Evolutionary conservation across 2,329 filamentous ascomycete species (phyloP), one percentile per base, ranked within the genome.

Genomic region (Macroventuria anomochaeta): DNA sequence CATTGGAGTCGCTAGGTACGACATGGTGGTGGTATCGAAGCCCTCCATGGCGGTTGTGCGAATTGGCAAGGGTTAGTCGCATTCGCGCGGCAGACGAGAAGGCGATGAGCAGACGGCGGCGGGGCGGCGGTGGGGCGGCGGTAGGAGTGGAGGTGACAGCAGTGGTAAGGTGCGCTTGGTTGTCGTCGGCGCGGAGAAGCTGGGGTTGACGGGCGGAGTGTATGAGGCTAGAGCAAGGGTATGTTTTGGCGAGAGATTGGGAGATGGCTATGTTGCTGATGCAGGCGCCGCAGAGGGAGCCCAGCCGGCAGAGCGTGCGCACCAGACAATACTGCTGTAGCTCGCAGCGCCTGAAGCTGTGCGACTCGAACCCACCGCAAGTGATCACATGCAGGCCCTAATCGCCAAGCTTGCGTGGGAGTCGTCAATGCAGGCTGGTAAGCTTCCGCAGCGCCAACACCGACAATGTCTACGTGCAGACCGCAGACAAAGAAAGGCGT

Each of bases 11-110:
- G 81, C 79, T 73, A 86, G 74, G 66, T 86, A 87, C 64, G 83
- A 82, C 84, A 87, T 85, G 70, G 81, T 79, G 74, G 83, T 81
- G 61, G 81, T 82, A 70, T 85, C 83, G 74, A 83, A 85, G 71
- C 81, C 79, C 67, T 85, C 83, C 76, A 78, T 78, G 54, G 63
- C 69, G 56, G 57, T 54, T 49, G 54, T 42, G 56, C 43, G 37
- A 49, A 49, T 51, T 21, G 58, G 53, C 21, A 43, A 53, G 25
- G 58, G 50, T 51, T 55, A 21, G 62, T 64, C 61, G 71, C 69
- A 72, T 71, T 53, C 63, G 70, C 64, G 68, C 67, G 62, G 61
- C 59, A 18, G 57, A 33, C 31, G 42, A 10, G 46, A 33, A 34
- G 40, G 40, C 31, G 54, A n/a, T 40, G 39, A 44, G 37, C 52